Base-by-base conservation (phyloP, 1,284 basidiomycete genomes). In the Trichosporon sp. region DNA sequence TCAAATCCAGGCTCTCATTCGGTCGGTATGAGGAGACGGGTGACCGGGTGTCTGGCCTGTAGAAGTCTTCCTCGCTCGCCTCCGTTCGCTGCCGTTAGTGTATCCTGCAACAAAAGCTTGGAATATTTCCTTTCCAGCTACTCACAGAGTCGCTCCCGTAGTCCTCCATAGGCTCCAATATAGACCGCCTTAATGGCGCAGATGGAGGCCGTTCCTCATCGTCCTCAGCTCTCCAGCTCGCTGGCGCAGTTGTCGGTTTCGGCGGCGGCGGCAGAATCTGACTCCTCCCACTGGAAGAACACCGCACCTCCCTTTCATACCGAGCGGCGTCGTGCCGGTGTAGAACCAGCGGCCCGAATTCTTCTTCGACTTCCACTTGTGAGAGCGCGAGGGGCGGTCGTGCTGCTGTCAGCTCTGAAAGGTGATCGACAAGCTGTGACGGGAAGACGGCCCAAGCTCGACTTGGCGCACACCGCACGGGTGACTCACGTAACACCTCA, bases 261-360 rank as follows among this genome's bases (percentile, higher is more conserved):
- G 54, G 21, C 10, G 54, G 54, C 21, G 54, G 26, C 2, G 26
- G 54, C 54, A 26, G 21, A 8, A 56, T 21, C 54, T 56, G 54
- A 26, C 26, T 56, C 54, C 19, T 56, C 54, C 54, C 54, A 56
- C 54, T 56, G 54, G 21, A 56, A 56, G 54, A 56, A 56, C 26
- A 7, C 21, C 54, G 54, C 54, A 56, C 21, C 54, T 19, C 21
- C 54, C 21, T n/a, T 26, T 21, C 16, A 31, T 26, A 8, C 54
- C 19, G 7, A 56, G 7, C 54, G 19, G 21, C 7, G 19, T 21
- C 10, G 54, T 26, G 21, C 54, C 26, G 8, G 26, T 26, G 54
- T 56, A 56, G 21, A 26, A 56, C 19, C 19, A 11, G 1, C 54
- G 19, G 1, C 54, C 54, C 10, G 21, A 6, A 12, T 56, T 56